Base-by-base conservation (phyloP, 352 stramenopile genomes). In the Bremia lactucae region DNA sequence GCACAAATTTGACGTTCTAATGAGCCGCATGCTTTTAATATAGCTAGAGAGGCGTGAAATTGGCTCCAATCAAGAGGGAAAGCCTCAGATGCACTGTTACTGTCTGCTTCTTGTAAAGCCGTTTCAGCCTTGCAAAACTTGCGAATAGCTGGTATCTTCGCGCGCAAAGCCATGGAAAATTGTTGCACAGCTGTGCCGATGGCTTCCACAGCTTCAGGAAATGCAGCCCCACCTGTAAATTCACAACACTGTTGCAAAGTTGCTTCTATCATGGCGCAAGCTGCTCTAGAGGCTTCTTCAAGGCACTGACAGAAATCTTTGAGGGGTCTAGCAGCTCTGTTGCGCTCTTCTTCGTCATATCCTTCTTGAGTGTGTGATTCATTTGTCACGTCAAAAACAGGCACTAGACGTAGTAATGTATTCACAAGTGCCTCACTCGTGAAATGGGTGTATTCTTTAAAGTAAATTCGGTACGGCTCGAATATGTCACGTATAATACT, bases 21-120 rank as follows among this genome's bases (percentile, higher is more conserved):
- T 28, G 49, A 52, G 1, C 76, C 76, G 7, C 71, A 79, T 0
- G 72, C 65, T 28, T 66, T 80, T 1, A 88, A 51, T 25, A 88
- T 56, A 9, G 73, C 68, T 9, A 88, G 52, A 2, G 72, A 64
- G 2, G 64, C 62, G 39, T 88, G 76, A 45, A 88, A 88, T n/a
- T 74, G 67, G 38, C 63, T 73, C 72, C 76, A 88, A 40, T 85
- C 71, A 2, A 61, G 60, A 9, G 59, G 49, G 28, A 39, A 44
- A 24, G 45, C 41, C 6, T 57, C 16, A 15, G 33, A 24, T 31
- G 25, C 48, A 33, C 13, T 18, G 14, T 29, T 13, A 23, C 14
- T 18, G 2, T 14, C 46, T 36, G 36, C 24, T 4, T 5, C 21
- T 23, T 18, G 23, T 3, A 31, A 33, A 36, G 14, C 25, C 40